Percentiles rank a stretch among this genome's conserved stretches.
Conservation (phyloP, 495 filamentous ascomycete species). For the Glarea lozoyensis region DNA sequence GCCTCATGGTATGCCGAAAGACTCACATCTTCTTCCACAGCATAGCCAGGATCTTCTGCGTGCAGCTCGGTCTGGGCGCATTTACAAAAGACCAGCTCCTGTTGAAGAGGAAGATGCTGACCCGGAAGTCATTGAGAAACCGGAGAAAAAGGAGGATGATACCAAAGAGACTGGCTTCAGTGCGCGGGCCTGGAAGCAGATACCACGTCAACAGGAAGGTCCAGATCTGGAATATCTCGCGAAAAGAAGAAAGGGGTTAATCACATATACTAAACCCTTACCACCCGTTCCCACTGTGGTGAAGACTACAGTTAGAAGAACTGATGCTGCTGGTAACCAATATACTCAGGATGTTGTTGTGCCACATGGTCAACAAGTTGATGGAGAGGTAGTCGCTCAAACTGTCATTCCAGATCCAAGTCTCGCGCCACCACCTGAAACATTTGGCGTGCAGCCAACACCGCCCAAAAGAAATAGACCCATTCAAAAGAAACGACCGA, state of each 20-base stretch:
- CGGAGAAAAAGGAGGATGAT: slow-evolving; percentile 35
- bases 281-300: slow-evolving; percentile 44
- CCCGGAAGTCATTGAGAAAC: slow-evolving; percentile 31
- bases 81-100: slow-evolving; percentile 50
- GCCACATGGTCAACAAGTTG: slow-evolving; percentile 69
- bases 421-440: slow-evolving; percentile 8
- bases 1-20: slow-evolving; percentile 71
- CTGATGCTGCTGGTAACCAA: slow-evolving; percentile 69
- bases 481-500: slow-evolving; percentile 67
- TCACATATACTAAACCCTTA: slow-evolving; percentile 26
- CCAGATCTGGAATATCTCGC: slow-evolving; percentile 75
- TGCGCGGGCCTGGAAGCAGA: slow-evolving; percentile 67
- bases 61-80: slow-evolving; percentile 63
- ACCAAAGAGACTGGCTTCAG: slow-evolving; percentile 55
- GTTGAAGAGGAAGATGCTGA: slow-evolving; percentile 41
- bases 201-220: slow-evolving; percentile 68
- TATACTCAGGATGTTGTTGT: slow-evolving; percentile 75
- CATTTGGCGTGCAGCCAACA: slow-evolving; percentile 13
- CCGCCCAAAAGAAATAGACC: slow-evolving; percentile 53
- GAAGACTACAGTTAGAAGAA: slow-evolving; percentile 67
- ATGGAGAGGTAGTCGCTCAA: slow-evolving; percentile 67
- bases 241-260: slow-evolving; percentile 71
- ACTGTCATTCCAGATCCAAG: slow-evolving; percentile 33
- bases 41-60: slow-evolving; percentile 80
- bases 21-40: slow-evolving; percentile 68